Percentiles rank a stretch among this genome's conserved stretches.
Conservation (phyloP, 139 green algal genomes). For the Picochlorum sp. region DNA sequence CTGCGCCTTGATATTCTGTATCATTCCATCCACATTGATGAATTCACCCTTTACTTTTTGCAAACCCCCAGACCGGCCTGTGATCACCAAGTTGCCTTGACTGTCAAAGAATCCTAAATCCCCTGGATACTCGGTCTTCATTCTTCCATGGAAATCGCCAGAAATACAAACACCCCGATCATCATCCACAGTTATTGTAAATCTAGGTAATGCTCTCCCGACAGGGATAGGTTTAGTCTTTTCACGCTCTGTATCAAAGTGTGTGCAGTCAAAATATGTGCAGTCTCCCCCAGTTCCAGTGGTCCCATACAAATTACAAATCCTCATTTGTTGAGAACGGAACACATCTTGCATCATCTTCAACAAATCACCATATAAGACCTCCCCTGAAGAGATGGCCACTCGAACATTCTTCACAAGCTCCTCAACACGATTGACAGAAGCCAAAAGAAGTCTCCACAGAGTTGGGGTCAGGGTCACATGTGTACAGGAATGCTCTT, state of each 20-base stretch:
- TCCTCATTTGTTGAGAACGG: conserved; percentile 18
- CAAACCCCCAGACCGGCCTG: neutral
- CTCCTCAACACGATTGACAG: conserved; percentile 11
- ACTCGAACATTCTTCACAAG: conserved; percentile 6
- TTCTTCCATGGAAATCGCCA: conserved; percentile 30
- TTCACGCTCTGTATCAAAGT: conserved; percentile 20
- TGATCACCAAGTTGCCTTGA: neutral
- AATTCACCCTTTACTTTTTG: neutral
- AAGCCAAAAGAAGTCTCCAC: conserved; percentile 26
- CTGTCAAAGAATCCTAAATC: neutral
- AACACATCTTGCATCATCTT: conserved; percentile 18
- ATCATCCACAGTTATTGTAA: neutral
- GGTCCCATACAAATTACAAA: conserved; percentile 56
- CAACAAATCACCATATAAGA: conserved; percentile 26
- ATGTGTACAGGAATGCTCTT: conserved; percentile 37
- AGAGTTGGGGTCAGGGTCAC: conserved; percentile 34
- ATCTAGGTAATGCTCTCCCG: neutral
- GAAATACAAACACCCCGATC: conserved; percentile 38
- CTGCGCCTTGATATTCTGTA: conserved; percentile 39
- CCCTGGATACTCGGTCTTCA: conserved; percentile 22
- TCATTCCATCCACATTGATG: conserved; percentile 13
- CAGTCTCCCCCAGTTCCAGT: conserved; percentile 44
- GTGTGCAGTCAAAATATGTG: conserved; percentile 17
- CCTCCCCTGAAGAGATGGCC: conserved; percentile 45
- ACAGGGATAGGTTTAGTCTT: conserved; percentile 18